These are phyloP conservation scores for Eucalyptus pauciflora DNA, from an alignment of 345 rosid genomes.

Conservation along the genomic window DNA sequence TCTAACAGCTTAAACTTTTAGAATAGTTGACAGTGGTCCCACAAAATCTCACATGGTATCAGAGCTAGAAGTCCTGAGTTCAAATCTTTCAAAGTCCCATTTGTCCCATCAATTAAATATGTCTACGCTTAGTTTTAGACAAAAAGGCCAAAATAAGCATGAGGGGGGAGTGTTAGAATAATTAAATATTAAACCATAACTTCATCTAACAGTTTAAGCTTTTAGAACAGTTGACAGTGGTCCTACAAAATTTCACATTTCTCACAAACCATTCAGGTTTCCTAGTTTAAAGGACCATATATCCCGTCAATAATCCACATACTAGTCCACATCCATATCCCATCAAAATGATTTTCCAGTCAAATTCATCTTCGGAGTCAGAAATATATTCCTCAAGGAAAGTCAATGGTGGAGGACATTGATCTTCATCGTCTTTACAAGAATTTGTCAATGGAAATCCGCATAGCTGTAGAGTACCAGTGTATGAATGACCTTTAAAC, in stretches of 20 bases:
- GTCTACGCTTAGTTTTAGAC: accelerated
- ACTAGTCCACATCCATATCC: background rate
- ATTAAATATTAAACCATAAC: accelerated
- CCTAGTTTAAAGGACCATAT: background rate
- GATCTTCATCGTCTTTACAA: background rate
- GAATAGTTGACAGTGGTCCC: accelerated
- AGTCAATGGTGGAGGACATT: background rate
- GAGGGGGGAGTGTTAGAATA: accelerated
- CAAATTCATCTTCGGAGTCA: background rate
- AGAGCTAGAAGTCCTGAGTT: accelerated
- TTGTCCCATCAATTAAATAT: too few relatives aligned
- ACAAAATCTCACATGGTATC: too few relatives aligned
- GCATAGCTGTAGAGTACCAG: background rate
- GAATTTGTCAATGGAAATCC: background rate
- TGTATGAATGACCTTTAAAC: background rate
- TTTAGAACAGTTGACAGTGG: accelerated
- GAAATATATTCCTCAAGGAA: background rate
- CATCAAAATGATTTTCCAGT: background rate
- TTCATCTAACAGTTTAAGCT: accelerated
- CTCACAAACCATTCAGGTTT: background rate
- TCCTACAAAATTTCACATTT: too few relatives aligned
- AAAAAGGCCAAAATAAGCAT: accelerated
- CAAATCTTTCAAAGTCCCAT: accelerated
- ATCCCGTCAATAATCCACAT: background rate
- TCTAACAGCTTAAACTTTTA: too few relatives aligned